A percentile compares a stretch with the other conserved stretches of the same genome.
phyloP scores from a whole-genome alignment of 192 early-diverging fungal species.

The Diversispora eburnea region DNA sequence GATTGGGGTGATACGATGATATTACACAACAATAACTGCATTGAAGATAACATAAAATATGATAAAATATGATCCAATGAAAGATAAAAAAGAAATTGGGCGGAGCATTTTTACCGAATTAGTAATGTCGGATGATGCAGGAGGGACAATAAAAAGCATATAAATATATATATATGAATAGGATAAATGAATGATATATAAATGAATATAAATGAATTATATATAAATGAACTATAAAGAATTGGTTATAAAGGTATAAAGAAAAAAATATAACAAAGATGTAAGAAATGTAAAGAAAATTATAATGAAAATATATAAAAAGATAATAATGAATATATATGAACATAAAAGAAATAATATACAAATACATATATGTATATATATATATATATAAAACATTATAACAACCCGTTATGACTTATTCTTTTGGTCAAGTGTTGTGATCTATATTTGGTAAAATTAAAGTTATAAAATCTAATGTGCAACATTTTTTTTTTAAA shows the following conservation, averaged over 20 bases:
- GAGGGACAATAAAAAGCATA: neutral
- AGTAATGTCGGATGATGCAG: slow-evolving; percentile 16
- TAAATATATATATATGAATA: neutral
- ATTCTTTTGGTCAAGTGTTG: neutral
- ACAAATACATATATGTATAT: too few species aligned
- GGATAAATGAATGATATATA: too few species aligned
- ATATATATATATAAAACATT: too few species aligned
- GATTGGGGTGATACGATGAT: neutral
- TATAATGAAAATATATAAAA: too few species aligned
- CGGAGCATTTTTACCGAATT: neutral
- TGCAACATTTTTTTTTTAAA: neutral
- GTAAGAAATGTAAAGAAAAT: too few species aligned
- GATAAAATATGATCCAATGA: neutral
- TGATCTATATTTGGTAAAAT: neutral
- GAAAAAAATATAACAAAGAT: too few species aligned
- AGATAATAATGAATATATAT: too few species aligned
- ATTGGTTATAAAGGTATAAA: too few species aligned
- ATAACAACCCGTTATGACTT: neutral
- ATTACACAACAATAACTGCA: too few species aligned
- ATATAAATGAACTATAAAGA: too few species aligned
- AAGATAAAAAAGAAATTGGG: neutral
- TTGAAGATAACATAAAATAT: neutral
- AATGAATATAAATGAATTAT: too few species aligned
- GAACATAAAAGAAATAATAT: too few species aligned
- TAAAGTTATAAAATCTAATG: neutral